phyloP scores from a whole-genome alignment of 23 red algal species.

The Cyanidiococcus yangmingshanensis region DNA sequence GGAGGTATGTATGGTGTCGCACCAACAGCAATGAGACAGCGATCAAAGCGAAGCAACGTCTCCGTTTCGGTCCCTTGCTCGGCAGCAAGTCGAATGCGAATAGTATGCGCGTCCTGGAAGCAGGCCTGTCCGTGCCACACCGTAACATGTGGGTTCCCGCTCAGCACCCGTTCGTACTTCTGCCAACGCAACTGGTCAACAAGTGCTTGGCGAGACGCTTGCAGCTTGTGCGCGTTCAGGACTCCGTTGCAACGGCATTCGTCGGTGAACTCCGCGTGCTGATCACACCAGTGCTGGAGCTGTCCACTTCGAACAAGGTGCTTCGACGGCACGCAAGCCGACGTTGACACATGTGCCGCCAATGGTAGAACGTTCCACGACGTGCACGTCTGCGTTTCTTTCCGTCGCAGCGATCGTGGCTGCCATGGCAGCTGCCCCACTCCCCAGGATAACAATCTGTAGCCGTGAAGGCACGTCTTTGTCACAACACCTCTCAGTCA shows the following conservation, averaged over 20 bases:
- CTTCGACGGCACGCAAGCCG: constrained; percentile 22
- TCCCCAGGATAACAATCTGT: background rate
- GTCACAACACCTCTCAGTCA: background rate
- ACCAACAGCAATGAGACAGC: constrained; percentile 28
- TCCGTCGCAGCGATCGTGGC: background rate
- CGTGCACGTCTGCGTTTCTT: background rate
- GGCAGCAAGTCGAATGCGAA: background rate
- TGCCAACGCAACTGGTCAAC: constrained; percentile 14
- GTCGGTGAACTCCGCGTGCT: background rate
- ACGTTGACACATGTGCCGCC: constrained; percentile 35
- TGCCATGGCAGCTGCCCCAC: constrained; percentile 7
- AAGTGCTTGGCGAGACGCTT: background rate
- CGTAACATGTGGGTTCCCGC: background rate
- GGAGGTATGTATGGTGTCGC: constrained; percentile 18
- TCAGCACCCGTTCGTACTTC: constrained; percentile 25
- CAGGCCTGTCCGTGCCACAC: background rate
- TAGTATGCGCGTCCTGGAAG: background rate
- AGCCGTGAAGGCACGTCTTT: background rate
- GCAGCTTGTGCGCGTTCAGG: background rate
- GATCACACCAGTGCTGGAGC: constrained; percentile 15
- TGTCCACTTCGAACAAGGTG: constrained; percentile 15
- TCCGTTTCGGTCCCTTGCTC: background rate
- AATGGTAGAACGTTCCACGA: constrained; percentile 3
- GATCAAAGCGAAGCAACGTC: constrained; percentile 19
- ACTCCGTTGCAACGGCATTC: background rate